A percentile compares a stretch with the other conserved stretches of the same genome.
These are phyloP conservation scores for Leccinum obscurum DNA, from an alignment of 768 basidiomycete genomes.

Conservation along the genomic window DNA sequence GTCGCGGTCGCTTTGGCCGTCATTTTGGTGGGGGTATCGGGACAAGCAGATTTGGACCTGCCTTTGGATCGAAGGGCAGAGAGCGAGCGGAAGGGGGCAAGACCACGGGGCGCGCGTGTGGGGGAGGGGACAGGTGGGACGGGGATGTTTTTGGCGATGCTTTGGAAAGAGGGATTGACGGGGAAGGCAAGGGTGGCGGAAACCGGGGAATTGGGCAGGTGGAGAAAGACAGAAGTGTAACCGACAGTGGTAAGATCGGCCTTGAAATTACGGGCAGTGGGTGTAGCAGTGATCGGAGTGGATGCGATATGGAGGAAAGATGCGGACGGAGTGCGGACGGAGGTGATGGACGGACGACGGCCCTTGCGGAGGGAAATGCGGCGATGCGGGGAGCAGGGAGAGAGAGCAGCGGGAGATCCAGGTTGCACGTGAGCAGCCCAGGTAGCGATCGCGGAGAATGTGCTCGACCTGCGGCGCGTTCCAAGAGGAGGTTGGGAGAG, in stretches of 20 bases:
- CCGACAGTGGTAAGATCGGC: constrained; percentile 60
- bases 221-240: constrained; percentile 67
- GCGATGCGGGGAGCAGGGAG: constrained; percentile 41
- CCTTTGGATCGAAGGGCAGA: constrained; percentile 44
- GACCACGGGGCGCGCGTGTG: constrained; percentile 26
- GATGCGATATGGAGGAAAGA: constrained; percentile 47
- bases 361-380: constrained; percentile 33
- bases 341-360: constrained; percentile 39
- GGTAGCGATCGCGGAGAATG: constrained; percentile 49
- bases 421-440: constrained; percentile 72
- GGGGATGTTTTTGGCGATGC: constrained; percentile 19
- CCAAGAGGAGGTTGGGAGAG: constrained; percentile 26
- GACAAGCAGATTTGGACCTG: constrained; percentile 38
- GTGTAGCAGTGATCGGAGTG: constrained; percentile 44
- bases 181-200: constrained; percentile 21
- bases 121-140: constrained; percentile 13
- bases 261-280: constrained; percentile 46
- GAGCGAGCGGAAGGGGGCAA: constrained; percentile 54
- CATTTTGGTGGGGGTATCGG: constrained; percentile 29
- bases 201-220: constrained; percentile 51
- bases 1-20: constrained; percentile 15
- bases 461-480: constrained; percentile 39
- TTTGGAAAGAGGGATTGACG: constrained; percentile 7
- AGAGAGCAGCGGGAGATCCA: constrained; percentile 56
- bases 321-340: constrained; percentile 41